Evolutionary conservation across 2,329 filamentous ascomycete species (phyloP).

Genomic region (Bipolaris gigantea): DNA sequence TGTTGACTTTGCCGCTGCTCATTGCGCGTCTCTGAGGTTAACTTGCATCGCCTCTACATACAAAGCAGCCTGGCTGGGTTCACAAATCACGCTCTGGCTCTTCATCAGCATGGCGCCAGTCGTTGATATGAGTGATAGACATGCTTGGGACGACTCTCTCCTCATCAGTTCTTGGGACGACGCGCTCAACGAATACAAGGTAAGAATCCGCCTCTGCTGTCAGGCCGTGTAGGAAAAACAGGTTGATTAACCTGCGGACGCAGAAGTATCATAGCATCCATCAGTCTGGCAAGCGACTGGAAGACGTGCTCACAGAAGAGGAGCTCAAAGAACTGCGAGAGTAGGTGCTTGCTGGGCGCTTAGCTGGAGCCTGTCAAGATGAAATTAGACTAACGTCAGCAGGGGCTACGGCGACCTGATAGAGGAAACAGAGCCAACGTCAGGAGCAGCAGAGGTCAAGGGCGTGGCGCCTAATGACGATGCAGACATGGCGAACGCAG

Average conservation of each 20-base stretch:
- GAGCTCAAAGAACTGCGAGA: slow-evolving; percentile 37
- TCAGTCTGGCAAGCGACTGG: slow-evolving; percentile 40
- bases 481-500: slow-evolving; percentile 25
- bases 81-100: not conserved
- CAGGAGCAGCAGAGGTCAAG: slow-evolving; percentile 18
- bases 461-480: slow-evolving; percentile 29
- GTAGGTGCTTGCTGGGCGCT: slow-evolving; percentile 18
- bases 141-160: slow-evolving; percentile 46
- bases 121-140: slow-evolving; percentile 34
- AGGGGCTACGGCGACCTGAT: slow-evolving; percentile 41
- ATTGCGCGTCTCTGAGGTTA: not conserved
- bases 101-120: slow-evolving; percentile 24
- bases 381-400: slow-evolving; percentile 15
- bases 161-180: slow-evolving; percentile 42
- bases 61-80: not conserved
- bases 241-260: slow-evolving; percentile 9
- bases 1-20: not conserved
- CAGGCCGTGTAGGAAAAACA: not conserved
- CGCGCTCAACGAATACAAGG: slow-evolving; percentile 44
- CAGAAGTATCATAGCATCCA: slow-evolving; percentile 47
- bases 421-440: slow-evolving; percentile 26
- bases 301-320: slow-evolving; percentile 38
- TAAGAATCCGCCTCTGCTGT: slow-evolving; percentile 9
- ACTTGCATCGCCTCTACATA: not conserved
- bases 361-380: not conserved